Percentiles rank a stretch among this genome's conserved stretches.
phyloP scores from a whole-genome alignment of 163 green algal genomes.

The Chlorella variabilis region DNA sequence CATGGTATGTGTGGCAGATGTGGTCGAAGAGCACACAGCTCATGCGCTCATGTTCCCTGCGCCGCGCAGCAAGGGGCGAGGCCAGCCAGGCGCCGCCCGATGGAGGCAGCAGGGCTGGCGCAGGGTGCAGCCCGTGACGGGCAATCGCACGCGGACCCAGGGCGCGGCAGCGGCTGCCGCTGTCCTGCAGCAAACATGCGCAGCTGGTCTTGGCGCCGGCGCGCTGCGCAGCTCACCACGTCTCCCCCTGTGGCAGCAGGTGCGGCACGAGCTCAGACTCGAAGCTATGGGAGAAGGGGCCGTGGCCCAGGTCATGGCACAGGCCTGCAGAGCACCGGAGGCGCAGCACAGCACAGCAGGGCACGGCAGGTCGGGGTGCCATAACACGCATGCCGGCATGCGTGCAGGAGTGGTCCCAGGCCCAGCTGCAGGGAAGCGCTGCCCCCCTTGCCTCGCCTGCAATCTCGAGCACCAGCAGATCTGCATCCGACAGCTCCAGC shows the following conservation, averaged over 20 bases:
- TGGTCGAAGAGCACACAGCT: conserved; percentile 23
- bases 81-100: background rate
- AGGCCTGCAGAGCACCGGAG: conserved; percentile 51
- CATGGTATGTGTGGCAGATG: conserved; percentile 11
- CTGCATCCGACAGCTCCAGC: conserved; percentile 45
- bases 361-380: too few species aligned
- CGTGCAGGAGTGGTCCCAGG: too few species aligned
- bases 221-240: too few species aligned
- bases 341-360: too few species aligned
- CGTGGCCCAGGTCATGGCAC: conserved; percentile 95
- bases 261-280: conserved; percentile 79
- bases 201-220: too few species aligned
- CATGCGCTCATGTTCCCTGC: conserved; percentile 30
- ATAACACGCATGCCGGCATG: too few species aligned
- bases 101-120: background rate
- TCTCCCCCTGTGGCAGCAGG: background rate
- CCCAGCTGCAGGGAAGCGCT: too few species aligned
- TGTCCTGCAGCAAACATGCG: too few species aligned
- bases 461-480: conserved; percentile 56
- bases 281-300: conserved; percentile 82
- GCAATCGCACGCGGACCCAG: too few species aligned
- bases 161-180: too few species aligned
- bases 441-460: conserved; percentile 49
- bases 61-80: background rate
- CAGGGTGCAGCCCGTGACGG: too few species aligned